Conservation (phyloP, 192 early-diverging fungal genomes). For the Geranomyces variabilis region DNA sequence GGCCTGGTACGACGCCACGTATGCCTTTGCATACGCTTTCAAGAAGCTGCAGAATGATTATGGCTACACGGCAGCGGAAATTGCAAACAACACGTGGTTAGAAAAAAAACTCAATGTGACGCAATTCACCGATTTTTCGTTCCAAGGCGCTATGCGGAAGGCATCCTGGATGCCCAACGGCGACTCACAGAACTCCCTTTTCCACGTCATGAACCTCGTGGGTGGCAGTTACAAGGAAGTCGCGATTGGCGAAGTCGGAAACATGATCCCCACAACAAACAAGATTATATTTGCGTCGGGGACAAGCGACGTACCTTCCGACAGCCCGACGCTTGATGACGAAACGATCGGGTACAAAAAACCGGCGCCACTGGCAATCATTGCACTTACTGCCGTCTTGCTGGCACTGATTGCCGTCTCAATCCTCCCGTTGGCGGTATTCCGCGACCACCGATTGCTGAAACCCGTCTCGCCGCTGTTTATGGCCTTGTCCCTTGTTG, state of each 20-base stretch:
- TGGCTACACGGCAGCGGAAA: neutral
- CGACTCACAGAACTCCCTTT: slow-evolving; percentile 4
- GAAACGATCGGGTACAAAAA: slow-evolving; percentile 26
- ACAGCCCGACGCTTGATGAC: neutral
- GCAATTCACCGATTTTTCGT: slow-evolving; percentile 22
- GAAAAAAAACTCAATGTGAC: slow-evolving; percentile 14
- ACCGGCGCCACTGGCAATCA: slow-evolving; percentile 5
- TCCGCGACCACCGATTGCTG: slow-evolving; percentile 13
- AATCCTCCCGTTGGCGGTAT: neutral
- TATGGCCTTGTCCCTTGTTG: slow-evolving; percentile 19
- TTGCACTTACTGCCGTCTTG: slow-evolving; percentile 9
- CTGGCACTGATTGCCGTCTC: slow-evolving; percentile 3
- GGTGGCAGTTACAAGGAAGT: slow-evolving; percentile 8
- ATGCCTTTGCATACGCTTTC: slow-evolving; percentile 32
- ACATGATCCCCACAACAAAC: neutral
- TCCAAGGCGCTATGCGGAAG: slow-evolving; percentile 21
- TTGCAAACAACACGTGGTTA: slow-evolving; percentile 13
- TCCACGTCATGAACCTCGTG: slow-evolving; percentile 13
- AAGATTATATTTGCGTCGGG: neutral
- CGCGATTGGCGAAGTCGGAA: neutral
- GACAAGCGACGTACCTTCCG: neutral
- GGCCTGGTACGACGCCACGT: slow-evolving; percentile 28
- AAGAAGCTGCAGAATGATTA: slow-evolving; percentile 22
- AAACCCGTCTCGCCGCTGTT: slow-evolving; percentile 29
- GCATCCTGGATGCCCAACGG: slow-evolving; percentile 24